Evolutionary conservation across 202 grass and related monocot species (phyloP), one percentile per base, ranked within the genome.

Genomic region (Panicum virgatum): DNA sequence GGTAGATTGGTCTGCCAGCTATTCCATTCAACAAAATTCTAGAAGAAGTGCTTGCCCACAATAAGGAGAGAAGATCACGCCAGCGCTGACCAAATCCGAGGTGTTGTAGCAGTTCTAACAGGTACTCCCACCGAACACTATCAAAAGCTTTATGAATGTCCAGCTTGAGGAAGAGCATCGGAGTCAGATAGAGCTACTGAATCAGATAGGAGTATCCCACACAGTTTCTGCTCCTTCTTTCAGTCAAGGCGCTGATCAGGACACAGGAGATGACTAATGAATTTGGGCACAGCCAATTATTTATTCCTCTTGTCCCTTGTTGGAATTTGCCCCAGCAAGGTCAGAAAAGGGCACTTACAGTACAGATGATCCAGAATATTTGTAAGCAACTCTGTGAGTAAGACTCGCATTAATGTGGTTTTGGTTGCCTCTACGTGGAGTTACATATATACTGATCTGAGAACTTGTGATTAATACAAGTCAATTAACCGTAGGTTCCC

Each of bases 371-470:
- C 54, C 40, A 48, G 39, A 77, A 39, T 34, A 36, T 23, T 39
- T 66, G 3, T 18, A 25, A 51, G 38, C 20, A 51, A 23, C 44
- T 26, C 47, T 25, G 11, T 52, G 43, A 30, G 69, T 62, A 70
- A 23, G 78, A 3, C 27, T 39, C 3, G n/a, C 65, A 78, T 77
- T 62, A 78, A 61, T 29, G 63, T 23, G 5, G 3, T 37, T 39
- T 51, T 61, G 58, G 62, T 77, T 38, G 73, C 82, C 16, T 60
- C 12, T 68, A 84, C 73, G 73, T 84, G 82, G 64, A 37, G 58
- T 77, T 38, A 46, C 38, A 34, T 38, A 46, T 26, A 34, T 38
- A 57, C 38, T 13, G 12, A 22, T 76, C 62, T 59, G 20, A 61
- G 60, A 22, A 30, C 43, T 62, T 77, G 20, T 5, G 66, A 29